Evolutionary conservation across 129 eudicot genomes (phyloP).

Genomic region (Kitagawia praeruptora): DNA sequence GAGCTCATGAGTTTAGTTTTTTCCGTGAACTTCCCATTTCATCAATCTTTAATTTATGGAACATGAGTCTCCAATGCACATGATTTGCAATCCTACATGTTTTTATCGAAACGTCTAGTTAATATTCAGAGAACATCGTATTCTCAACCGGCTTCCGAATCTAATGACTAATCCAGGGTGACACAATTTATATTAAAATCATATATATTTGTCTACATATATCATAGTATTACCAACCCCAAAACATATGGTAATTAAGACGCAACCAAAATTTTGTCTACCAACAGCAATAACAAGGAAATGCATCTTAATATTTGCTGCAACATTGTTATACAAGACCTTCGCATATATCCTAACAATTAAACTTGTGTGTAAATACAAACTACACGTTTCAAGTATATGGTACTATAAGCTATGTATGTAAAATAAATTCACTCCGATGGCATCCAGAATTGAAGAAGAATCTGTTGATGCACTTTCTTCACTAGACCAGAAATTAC

Average conservation of each 20-base stretch:
- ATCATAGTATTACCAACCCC: neutral
- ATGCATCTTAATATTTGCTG: neutral
- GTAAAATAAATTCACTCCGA: neutral
- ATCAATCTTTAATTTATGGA: neutral
- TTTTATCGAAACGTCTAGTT: neutral
- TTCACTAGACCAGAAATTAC: constrained; percentile 11
- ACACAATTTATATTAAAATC: neutral
- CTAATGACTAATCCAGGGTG: neutral
- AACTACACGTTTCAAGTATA: neutral
- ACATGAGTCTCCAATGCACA: neutral
- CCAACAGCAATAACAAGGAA: neutral
- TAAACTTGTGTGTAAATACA: neutral
- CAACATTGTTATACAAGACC: neutral
- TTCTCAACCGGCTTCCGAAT: neutral
- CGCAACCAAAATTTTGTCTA: neutral
- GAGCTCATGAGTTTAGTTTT: neutral
- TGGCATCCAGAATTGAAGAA: constrained; percentile 16
- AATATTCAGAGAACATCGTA: neutral
- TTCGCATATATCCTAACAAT: neutral
- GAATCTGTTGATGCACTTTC: constrained; percentile 17
- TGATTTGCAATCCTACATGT: neutral
- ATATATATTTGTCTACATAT: neutral
- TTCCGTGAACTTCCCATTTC: neutral
- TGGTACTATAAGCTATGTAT: neutral
- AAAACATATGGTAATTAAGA: neutral